Evolutionary conservation across 129 eudicot genomes (phyloP), one percentile per base, ranked within the genome.

Genomic region (Dittrichia graveolens): DNA sequence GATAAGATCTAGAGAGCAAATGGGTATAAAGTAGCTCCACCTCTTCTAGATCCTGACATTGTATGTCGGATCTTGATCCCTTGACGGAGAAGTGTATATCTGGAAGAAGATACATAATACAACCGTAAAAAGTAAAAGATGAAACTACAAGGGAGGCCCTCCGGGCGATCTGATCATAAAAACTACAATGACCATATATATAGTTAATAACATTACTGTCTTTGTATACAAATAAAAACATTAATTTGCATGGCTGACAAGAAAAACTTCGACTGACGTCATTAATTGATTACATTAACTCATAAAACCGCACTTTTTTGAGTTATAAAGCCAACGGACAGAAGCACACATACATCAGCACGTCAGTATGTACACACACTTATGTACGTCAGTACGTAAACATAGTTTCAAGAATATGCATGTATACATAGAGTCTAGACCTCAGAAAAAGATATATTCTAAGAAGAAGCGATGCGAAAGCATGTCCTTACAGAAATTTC

Each of bases 401-500:
- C 12, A 2, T 5, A 18, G 16, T 31, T 46, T 46, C 40, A 7
- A 18, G 57, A 9, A 11, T 6, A 14, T 49, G n/a, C 48, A 47
- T 31, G 13, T 46, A 7, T 19, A 10, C 48, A 8, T 55, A 54
- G 44, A 48, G 37, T 11, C 50, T 38, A 7, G 15, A 49, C 15
- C 7, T 50, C 16, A 9, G 38, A 44, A 9, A 3, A n/a, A 37
- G 9, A 16, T 52, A 24, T 57, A 69, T 35, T 16, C 74, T 52
- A 38, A 69, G 15, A 50, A 52, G 61, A 39, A 50, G 49, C 69
- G 16, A 60, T 35, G 7, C 14, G 16, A 49, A 60, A 61, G 44
- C 53, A 39, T 69, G 34, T 54, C 62, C 62, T 69, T 58, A 50
- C 62, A 77, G 39, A 48, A 70, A 61, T 31, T 16, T 55, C 14